Evolutionary conservation across 2,329 filamentous ascomycete species (phyloP).

Genomic region (Hymenoscyphus fraxineus): DNA sequence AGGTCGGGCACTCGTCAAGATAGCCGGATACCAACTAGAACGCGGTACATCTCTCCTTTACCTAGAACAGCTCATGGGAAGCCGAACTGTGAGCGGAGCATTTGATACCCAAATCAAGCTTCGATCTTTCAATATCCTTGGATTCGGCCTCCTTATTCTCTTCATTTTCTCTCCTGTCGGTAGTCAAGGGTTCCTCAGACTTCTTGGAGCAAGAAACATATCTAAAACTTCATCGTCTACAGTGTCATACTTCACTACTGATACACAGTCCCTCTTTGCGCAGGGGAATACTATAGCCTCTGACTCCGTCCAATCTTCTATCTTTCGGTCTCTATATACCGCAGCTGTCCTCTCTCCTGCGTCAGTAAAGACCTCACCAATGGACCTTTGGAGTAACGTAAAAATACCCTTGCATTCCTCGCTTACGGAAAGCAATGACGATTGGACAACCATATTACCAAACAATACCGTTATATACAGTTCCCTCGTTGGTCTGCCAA

Average conservation of each 20-base stretch:
- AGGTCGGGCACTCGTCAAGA: constrained; percentile 12
- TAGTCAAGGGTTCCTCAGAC: constrained; percentile 14
- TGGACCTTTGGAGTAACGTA: constrained; percentile 15
- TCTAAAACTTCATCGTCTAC: neutral
- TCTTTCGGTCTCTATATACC: constrained; percentile 11
- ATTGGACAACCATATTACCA: constrained; percentile 4
- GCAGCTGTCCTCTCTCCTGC: constrained; percentile 8
- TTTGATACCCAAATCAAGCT: constrained; percentile 15
- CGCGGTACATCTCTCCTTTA: constrained; percentile 10
- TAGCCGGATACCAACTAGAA: constrained; percentile 17
- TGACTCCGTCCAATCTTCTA: neutral
- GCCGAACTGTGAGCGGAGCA: constrained; percentile 11
- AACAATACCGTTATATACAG: constrained; percentile 9
- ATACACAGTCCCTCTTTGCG: constrained; percentile 12
- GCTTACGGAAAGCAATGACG: neutral
- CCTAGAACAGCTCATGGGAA: constrained; percentile 21
- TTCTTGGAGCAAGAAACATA: neutral
- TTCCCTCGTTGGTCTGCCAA: constrained; percentile 13
- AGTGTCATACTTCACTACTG: constrained; percentile 14
- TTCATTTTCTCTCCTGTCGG: constrained; percentile 22
- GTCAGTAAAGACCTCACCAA: constrained; percentile 7
- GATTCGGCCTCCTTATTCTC: constrained; percentile 11
- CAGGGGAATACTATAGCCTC: neutral
- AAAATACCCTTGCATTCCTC: constrained; percentile 16
- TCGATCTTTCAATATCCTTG: constrained; percentile 12